phyloP scores from a whole-genome alignment of 768 basidiomycete genomes.

The Leccinum olivaceopallidum region DNA sequence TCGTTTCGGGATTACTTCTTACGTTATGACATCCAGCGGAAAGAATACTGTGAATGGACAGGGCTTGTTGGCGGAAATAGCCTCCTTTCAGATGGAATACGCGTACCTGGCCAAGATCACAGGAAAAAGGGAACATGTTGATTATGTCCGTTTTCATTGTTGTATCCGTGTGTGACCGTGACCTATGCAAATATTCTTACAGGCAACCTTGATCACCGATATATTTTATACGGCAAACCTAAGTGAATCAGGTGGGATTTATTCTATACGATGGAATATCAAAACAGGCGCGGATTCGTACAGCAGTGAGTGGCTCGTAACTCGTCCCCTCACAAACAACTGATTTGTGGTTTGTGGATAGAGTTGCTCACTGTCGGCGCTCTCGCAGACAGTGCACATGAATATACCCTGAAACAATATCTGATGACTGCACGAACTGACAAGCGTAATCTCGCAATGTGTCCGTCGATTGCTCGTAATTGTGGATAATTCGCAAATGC shows the following conservation, averaged over 20 bases:
- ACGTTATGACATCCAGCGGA: background rate
- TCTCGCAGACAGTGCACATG: constrained; percentile 33
- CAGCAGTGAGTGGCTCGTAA: constrained; percentile 40
- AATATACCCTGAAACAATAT: constrained; percentile 70
- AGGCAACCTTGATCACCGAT: constrained; percentile 52
- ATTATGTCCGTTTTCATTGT: constrained; percentile 41
- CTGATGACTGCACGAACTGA: constrained; percentile 65
- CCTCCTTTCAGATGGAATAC: constrained; percentile 80
- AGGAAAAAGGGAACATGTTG: constrained; percentile 62
- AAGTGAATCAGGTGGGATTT: constrained; percentile 54
- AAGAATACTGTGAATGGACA: background rate
- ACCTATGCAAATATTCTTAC: background rate
- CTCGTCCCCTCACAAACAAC: too few relatives aligned
- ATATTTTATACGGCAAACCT: constrained; percentile 48
- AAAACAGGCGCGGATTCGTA: constrained; percentile 39
- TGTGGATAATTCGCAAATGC: background rate
- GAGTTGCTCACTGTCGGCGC: constrained; percentile 45
- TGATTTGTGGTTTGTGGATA: too few relatives aligned
- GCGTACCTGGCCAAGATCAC: constrained; percentile 81
- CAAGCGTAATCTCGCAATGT: constrained; percentile 49
- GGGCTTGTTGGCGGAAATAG: constrained; percentile 72
- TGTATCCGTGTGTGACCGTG: background rate
- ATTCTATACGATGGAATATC: constrained; percentile 60
- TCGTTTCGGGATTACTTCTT: background rate
- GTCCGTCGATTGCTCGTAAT: constrained; percentile 39